Base-by-base conservation (phyloP, 306 rosid genomes). In the Astragalus membranaceus region DNA sequence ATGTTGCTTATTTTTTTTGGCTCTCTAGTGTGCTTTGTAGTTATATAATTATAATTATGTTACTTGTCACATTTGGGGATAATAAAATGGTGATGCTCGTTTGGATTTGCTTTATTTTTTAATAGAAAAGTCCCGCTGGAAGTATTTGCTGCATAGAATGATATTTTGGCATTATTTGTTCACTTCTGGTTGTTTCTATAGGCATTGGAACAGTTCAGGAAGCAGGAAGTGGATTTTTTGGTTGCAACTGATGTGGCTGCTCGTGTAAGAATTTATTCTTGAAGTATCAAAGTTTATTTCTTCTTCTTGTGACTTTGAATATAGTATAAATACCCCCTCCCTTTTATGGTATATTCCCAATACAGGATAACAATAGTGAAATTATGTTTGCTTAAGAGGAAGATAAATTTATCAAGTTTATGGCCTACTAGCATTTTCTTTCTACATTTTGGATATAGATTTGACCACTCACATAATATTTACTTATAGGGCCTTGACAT, bases 221-320 rank as follows among this genome's bases (percentile, higher is more conserved):
- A 78, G 76, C 91, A 91, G 78, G 75, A 78, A 74, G 97, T 86
- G 26, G 99, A 95, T 6, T 95, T 81, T 82, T 83, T 95, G 84
- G 76, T 95, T 70, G 97, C 99, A 67, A 91, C 99, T 59, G 99
- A 95, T 72, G 92, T 95, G 69, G 93, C 95, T 84, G 97, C 99
- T 62, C 96, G 97, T 73, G 99, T 94, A 82, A 80, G 91, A 80
- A 83, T 74, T 54, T 26, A 70, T 60, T 72, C 77, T 13, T 46
- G 11, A 46, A 64, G 56, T 48, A 16, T 49, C 49, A 47, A 65
- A n/a, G 48, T 41, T 73, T 11, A 12, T 81, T 75, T 66, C 20
- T 55, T 10, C 52, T n/a, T 44, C 23, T 47, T 30, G n/a, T 75
- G 44, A 17, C 12, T 67, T 4, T 59, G 42, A 52, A 6, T 48